Conservation (phyloP, 2,329 filamentous ascomycete genomes). For the Chlorencoelia australis region DNA sequence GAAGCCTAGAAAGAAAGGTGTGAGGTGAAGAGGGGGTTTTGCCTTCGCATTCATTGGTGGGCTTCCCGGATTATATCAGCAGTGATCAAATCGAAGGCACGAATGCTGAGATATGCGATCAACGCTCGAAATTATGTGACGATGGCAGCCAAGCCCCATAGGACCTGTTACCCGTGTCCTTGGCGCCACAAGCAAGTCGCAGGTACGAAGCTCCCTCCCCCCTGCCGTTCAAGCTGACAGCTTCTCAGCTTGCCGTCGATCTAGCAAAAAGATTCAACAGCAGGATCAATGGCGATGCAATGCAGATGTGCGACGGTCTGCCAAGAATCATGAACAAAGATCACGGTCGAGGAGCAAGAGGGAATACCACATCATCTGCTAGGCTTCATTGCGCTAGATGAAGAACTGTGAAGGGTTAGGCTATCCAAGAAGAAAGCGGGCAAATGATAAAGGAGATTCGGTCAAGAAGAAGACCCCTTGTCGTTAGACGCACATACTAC, state of each 20-base stretch:
- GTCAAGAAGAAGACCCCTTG: slow-evolving; percentile 68
- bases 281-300: slow-evolving; percentile 93
- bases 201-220: too few species aligned
- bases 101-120: too few species aligned
- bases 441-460: slow-evolving; percentile 68
- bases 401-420: slow-evolving; percentile 75
- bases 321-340: slow-evolving; percentile 95
- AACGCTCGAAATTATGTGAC: too few species aligned
- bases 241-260: slow-evolving; percentile 55
- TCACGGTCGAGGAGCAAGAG: slow-evolving; percentile 61
- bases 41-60: too few species aligned
- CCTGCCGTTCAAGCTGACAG: slow-evolving; percentile 10
- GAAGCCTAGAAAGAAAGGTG: too few species aligned
- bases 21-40: too few species aligned
- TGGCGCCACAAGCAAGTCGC: too few species aligned
- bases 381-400: slow-evolving; percentile 62
- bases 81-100: too few species aligned
- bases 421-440: slow-evolving; percentile 64
- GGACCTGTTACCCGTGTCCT: too few species aligned
- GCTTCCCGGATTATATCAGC: too few species aligned
- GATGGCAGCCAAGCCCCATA: too few species aligned
- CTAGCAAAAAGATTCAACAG: slow-evolving; percentile 75
- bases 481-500: slow-evolving; percentile 94
- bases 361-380: slow-evolving; percentile 84
- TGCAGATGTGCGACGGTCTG: slow-evolving; percentile 90